phyloP scores from a whole-genome alignment of 1,284 basidiomycete genomes.

The Ceratobasidium theobromae region DNA sequence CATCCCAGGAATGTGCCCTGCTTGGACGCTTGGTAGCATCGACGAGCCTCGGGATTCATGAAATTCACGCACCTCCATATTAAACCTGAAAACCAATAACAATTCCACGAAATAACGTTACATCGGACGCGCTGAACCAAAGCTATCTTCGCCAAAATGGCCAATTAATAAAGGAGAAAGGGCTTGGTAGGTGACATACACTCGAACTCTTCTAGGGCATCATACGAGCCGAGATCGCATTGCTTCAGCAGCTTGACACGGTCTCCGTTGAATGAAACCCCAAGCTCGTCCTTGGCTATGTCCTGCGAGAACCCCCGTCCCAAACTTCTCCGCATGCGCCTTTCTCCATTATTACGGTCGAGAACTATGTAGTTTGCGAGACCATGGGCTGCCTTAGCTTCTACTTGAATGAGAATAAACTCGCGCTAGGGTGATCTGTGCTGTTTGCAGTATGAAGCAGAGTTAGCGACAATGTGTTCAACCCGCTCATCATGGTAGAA shows the following conservation, averaged over 20 bases:
- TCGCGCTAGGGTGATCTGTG: neutral
- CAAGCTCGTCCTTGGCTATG: neutral
- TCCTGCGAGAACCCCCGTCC: neutral
- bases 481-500: neutral
- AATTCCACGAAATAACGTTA: neutral
- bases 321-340: neutral
- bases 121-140: neutral
- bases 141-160: neutral
- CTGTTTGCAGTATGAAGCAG: neutral
- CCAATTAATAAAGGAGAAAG: neutral
- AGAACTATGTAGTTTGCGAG: neutral
- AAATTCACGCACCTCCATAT: neutral
- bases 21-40: neutral
- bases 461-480: neutral
- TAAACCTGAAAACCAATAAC: neutral
- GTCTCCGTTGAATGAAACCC: conserved; percentile 2
- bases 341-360: neutral
- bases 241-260: neutral
- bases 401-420: conserved; percentile 8
- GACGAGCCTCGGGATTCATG: neutral
- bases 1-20: neutral
- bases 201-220: neutral
- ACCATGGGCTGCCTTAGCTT: neutral
- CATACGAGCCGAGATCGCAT: neutral
- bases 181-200: neutral